Conservation (phyloP, 495 filamentous ascomycete genomes). For the Tetracladium setigerum region DNA sequence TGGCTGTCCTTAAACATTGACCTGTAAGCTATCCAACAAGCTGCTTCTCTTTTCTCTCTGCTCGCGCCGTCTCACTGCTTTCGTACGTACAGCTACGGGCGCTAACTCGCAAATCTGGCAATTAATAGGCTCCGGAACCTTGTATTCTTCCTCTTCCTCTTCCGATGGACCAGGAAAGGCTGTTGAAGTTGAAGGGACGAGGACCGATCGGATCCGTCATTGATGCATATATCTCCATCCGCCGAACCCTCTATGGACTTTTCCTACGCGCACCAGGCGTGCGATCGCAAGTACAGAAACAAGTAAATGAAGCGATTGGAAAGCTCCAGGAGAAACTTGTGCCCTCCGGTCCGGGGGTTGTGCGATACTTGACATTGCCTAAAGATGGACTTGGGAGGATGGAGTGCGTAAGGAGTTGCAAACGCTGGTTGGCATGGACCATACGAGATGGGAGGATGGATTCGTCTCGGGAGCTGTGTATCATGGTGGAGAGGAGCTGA, state of each 20-base stretch:
- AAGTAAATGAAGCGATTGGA: constrained; percentile 64
- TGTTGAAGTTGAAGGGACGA: constrained; percentile 80
- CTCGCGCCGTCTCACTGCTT: neutral
- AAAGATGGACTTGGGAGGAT: constrained; percentile 81
- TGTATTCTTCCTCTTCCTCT: constrained; percentile 81
- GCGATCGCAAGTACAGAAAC: constrained; percentile 69
- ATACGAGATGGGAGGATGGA: constrained; percentile 95
- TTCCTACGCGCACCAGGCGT: constrained; percentile 84
- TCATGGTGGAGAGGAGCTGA: constrained; percentile 79
- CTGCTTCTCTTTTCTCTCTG: no score
- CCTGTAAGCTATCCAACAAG: constrained; percentile 47
- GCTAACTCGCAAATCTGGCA: neutral
- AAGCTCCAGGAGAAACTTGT: constrained; percentile 81
- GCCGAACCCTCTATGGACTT: constrained; percentile 68
- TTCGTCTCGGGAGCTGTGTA: constrained; percentile 93
- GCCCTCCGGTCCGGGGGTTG: constrained; percentile 60
- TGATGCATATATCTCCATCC: constrained; percentile 61
- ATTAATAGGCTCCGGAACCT: constrained; percentile 71
- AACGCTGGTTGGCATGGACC: constrained; percentile 75
- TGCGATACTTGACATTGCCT: constrained; percentile 68
- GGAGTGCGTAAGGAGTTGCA: constrained; percentile 74
- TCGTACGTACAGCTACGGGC: neutral
- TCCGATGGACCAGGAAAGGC: constrained; percentile 77
- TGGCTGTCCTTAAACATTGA: constrained; percentile 66
- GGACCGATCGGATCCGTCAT: constrained; percentile 73